A percentile compares a stretch with the other conserved stretches of the same genome.
Conservation (phyloP, 768 basidiomycete species). For the Nevesoporus exiguus region DNA sequence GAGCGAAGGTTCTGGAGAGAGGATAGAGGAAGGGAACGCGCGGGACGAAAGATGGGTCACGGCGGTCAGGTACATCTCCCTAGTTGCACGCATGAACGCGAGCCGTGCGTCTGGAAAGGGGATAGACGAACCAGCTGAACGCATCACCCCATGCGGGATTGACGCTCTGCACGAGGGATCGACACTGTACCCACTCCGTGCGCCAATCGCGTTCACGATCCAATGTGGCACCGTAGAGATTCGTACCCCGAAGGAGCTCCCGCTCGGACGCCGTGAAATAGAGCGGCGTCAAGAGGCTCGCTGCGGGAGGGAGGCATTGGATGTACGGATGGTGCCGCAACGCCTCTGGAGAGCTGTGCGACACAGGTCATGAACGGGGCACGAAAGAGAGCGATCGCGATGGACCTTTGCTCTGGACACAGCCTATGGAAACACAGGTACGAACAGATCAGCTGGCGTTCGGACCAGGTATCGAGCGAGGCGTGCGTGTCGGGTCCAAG, state of each 20-base stretch:
- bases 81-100: constrained; percentile 35
- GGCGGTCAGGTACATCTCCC: constrained; percentile 69
- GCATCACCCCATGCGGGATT: constrained; percentile 42
- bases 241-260: constrained; percentile 69
- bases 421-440: constrained; percentile 70
- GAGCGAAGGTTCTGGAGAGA: constrained; percentile 55
- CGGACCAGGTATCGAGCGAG: constrained; percentile 44
- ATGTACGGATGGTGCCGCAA: constrained; percentile 59
- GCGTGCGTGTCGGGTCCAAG: constrained; percentile 26
- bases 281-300: constrained; percentile 65
- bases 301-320: constrained; percentile 54
- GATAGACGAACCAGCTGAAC: constrained; percentile 64
- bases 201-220: constrained; percentile 64
- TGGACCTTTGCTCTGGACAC: constrained; percentile 35
- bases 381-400: constrained; percentile 1
- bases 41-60: constrained; percentile 82
- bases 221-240: constrained; percentile 71
- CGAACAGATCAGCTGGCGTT: constrained; percentile 63
- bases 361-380: constrained; percentile 1
- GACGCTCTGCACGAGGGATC: constrained; percentile 32
- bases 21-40: constrained; percentile 83
- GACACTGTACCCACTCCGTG: constrained; percentile 60
- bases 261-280: constrained; percentile 66
- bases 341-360: constrained; percentile 7
- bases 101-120: neutral